Evolutionary conservation across 768 basidiomycete genomes (phyloP).

Genomic region (Naganishia antarctica): DNA sequence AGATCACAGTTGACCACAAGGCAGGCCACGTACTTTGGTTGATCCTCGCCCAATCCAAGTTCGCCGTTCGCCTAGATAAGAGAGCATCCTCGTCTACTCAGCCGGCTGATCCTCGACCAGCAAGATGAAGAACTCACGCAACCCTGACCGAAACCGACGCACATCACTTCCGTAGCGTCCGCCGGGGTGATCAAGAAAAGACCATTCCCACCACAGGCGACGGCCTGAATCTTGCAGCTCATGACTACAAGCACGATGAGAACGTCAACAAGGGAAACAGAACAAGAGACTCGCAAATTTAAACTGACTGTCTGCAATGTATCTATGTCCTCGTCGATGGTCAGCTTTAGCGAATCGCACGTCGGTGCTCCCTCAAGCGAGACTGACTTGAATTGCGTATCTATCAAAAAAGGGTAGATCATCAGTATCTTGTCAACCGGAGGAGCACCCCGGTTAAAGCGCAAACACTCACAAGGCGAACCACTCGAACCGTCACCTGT

Average conservation of each 20-base stretch:
- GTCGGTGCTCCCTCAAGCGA: no score
- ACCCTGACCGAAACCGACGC: conserved; percentile 57
- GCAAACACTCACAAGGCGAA: conserved; percentile 16
- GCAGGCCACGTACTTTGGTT: conserved; percentile 52
- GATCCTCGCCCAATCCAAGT: conserved; percentile 71
- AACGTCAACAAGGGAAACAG: conserved; percentile 15
- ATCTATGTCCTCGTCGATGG: no score
- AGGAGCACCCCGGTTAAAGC: background rate
- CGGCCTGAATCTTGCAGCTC: conserved; percentile 64
- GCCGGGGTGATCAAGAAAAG: conserved; percentile 76
- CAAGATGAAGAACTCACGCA: background rate
- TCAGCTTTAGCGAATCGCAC: no score
- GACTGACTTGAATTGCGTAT: conserved; percentile 52
- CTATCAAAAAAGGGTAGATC: background rate
- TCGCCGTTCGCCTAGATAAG: conserved; percentile 56
- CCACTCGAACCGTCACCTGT: conserved; percentile 71
- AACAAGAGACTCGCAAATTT: background rate
- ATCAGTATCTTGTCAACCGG: conserved; percentile 12
- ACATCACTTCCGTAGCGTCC: conserved; percentile 69
- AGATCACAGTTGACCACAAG: no score
- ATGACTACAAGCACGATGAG: conserved; percentile 9
- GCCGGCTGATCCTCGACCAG: conserved; percentile 21
- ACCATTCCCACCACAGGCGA: conserved; percentile 77
- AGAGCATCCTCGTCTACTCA: conserved; percentile 40
- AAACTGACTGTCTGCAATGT: conserved; percentile 78